Percentiles rank a stretch among this genome's conserved stretches.
These are phyloP conservation scores for Ascochyta rabiei DNA, from an alignment of 2,329 filamentous ascomycete species.

Conservation along the genomic window DNA sequence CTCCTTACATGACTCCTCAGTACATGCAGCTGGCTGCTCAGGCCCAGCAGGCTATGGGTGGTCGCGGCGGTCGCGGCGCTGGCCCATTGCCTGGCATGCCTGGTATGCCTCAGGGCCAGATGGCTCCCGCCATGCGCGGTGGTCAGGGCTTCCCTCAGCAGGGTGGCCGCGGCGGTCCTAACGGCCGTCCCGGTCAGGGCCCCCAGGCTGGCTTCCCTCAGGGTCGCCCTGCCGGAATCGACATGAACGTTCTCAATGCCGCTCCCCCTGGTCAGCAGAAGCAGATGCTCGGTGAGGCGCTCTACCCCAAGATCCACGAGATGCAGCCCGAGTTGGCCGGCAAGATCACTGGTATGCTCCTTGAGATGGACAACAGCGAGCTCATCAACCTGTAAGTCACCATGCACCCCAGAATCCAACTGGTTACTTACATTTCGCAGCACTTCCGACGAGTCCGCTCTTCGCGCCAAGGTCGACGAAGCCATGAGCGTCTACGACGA, in stretches of 20 bases:
- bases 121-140: slow-evolving; percentile 57
- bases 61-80: slow-evolving; percentile 66
- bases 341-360: slow-evolving; percentile 99
- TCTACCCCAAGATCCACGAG: slow-evolving; percentile 97
- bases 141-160: slow-evolving; percentile 49
- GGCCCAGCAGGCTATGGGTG: slow-evolving; percentile 60
- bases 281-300: slow-evolving; percentile 95
- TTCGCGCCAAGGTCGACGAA: slow-evolving; percentile 96
- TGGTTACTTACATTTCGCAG: slow-evolving; percentile 57
- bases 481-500: slow-evolving; percentile 97
- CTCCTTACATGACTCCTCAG: slow-evolving; percentile 77
- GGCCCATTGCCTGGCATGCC: slow-evolving; percentile 67
- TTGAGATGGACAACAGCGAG: slow-evolving; percentile 98
- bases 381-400: slow-evolving; percentile 88
- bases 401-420: background rate
- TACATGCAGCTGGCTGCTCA: slow-evolving; percentile 82
- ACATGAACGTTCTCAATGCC: slow-evolving; percentile 58
- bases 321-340: slow-evolving; percentile 95
- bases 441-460: slow-evolving; percentile 85
- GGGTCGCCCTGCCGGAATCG: slow-evolving; percentile 51
- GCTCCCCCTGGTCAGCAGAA: slow-evolving; percentile 81
- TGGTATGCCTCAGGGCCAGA: slow-evolving; percentile 72
- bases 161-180: slow-evolving; percentile 45
- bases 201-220: slow-evolving; percentile 43
- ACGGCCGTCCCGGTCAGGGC: slow-evolving; percentile 41